A percentile compares a stretch with the other conserved stretches of the same genome.
Evolutionary conservation across 352 stramenopile genomes (phyloP).

Genomic region (Globisporangium mamillatum): DNA sequence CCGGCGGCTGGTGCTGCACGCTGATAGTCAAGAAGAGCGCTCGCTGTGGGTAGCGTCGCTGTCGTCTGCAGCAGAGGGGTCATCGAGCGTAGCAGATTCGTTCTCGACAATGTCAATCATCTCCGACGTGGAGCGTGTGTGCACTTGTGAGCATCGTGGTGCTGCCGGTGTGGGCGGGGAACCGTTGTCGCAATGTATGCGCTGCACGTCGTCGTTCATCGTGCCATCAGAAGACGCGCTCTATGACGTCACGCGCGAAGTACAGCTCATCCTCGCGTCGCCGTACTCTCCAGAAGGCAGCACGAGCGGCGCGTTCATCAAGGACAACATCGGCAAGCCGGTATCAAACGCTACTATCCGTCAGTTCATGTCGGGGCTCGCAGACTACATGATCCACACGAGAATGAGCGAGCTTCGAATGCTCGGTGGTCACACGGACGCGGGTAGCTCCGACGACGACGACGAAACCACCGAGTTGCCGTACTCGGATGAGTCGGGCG

Average conservation of each 20-base stretch:
- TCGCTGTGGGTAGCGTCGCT: conserved; percentile 77
- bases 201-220: conserved; percentile 80
- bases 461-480: conserved; percentile 21
- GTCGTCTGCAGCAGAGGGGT: conserved; percentile 49
- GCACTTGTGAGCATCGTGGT: conserved; percentile 46
- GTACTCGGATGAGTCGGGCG: conserved; percentile 27
- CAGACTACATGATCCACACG: conserved; percentile 80
- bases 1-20: conserved; percentile 72
- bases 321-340: conserved; percentile 47
- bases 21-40: conserved; percentile 83
- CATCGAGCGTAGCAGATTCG: conserved; percentile 16
- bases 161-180: conserved; percentile 19
- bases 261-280: conserved; percentile 78
- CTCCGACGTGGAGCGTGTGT: conserved; percentile 45
- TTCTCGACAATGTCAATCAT: conserved; percentile 16
- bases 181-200: conserved; percentile 31
- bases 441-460: conserved; percentile 27
- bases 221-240: conserved; percentile 74
- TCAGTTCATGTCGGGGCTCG: conserved; percentile 76
- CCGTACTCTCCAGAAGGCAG: conserved; percentile 83
- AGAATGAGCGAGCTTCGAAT: conserved; percentile 74
- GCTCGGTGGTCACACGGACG: conserved; percentile 46
- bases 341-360: conserved; percentile 54
- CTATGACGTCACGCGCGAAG: conserved; percentile 70
- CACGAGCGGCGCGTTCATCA: conserved; percentile 69